A percentile compares a stretch with the other conserved stretches of the same genome.
Conservation (phyloP, 2,329 filamentous ascomycete species). For the Sarocladium strictum region DNA sequence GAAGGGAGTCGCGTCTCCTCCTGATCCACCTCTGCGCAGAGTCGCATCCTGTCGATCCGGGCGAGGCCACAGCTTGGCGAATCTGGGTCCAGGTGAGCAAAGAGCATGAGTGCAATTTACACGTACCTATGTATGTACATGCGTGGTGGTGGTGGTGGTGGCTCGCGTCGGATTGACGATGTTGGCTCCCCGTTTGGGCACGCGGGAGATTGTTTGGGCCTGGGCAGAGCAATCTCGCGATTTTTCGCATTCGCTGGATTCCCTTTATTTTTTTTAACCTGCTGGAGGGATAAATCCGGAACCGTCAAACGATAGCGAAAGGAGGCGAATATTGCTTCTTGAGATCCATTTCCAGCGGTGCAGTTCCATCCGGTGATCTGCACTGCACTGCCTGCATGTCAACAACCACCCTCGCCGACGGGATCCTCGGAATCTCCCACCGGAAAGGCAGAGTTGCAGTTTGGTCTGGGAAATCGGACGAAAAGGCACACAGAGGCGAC, state of each 20-base stretch:
- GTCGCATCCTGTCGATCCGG: too few relatives aligned
- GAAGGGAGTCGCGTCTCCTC: too few relatives aligned
- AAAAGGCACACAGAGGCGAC: too few relatives aligned
- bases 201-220: not conserved
- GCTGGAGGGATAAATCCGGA: too few relatives aligned
- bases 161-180: not conserved
- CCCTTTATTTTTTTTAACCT: too few relatives aligned
- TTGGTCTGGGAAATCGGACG: not conserved
- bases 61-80: too few relatives aligned
- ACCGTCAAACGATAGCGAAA: not conserved
- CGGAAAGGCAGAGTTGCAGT: not conserved
- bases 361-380: too few relatives aligned
- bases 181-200: not conserved
- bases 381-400: not conserved
- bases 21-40: too few relatives aligned
- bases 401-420: not conserved
- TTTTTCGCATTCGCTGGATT: not conserved
- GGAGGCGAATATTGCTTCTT: not conserved
- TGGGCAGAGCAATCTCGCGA: not conserved
- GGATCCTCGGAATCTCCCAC: not conserved
- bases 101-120: too few relatives aligned
- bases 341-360: too few relatives aligned
- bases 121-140: too few relatives aligned
- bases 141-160: not conserved
- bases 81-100: too few relatives aligned